Evolutionary conservation across 768 basidiomycete species (phyloP).

Genomic region (Mycena galopus): DNA sequence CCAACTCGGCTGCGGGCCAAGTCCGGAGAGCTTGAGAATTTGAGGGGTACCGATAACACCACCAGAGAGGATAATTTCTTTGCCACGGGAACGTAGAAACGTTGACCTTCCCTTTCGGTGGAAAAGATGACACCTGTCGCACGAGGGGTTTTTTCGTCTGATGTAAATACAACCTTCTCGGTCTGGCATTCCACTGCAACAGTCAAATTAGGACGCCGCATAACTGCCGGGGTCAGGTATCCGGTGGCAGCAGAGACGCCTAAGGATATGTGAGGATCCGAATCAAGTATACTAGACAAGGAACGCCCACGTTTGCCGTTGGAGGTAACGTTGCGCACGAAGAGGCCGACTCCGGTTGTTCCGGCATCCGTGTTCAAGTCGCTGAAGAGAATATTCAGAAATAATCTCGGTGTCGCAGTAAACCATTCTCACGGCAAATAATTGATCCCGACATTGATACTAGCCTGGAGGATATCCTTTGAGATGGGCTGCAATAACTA

Average conservation of each 20-base stretch:
- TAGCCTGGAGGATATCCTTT: not conserved
- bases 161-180: not conserved
- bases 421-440: not conserved
- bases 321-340: not conserved
- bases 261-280: not conserved
- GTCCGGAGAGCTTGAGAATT: conserved; percentile 18
- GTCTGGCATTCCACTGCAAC: not conserved
- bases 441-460: not conserved
- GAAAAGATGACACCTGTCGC: conserved; percentile 4
- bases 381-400: not conserved
- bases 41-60: conserved; percentile 19
- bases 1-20: conserved; percentile 2
- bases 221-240: not conserved
- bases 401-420: not conserved
- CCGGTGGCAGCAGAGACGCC: not conserved
- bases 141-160: not conserved
- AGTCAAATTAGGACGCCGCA: not conserved
- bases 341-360: not conserved
- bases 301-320: conserved; percentile 7
- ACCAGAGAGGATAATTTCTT: conserved; percentile 15
- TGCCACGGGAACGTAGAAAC: not conserved
- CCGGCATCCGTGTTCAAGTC: conserved; percentile 3
- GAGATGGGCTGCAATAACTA: not conserved
- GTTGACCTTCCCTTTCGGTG: not conserved
- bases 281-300: not conserved